Conservation (phyloP, 345 rosid genomes). For the Moricandia arvensis region DNA sequence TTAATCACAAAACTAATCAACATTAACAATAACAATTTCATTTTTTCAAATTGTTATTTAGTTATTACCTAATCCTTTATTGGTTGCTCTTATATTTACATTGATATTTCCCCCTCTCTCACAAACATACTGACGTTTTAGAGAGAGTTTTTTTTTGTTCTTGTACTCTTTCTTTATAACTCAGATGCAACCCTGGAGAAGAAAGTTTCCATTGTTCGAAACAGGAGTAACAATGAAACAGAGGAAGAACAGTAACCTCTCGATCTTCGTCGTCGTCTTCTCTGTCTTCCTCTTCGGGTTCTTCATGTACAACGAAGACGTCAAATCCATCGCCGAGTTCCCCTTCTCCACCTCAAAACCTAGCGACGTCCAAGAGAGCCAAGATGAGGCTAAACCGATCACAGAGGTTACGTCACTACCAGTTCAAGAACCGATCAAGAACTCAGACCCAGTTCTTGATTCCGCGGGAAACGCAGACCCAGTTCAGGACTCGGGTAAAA, state of each 20-base stretch:
- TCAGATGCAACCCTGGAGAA: slow-evolving; percentile 58
- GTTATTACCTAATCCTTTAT: not conserved
- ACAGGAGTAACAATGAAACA: slow-evolving; percentile 65
- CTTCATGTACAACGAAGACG: slow-evolving; percentile 74
- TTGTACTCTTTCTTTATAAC: not conserved
- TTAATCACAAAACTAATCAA: slow-evolving; percentile 36
- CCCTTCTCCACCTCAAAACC: slow-evolving; percentile 64
- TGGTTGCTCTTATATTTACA: slow-evolving; percentile 31
- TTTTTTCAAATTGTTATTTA: not conserved
- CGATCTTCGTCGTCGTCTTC: slow-evolving; percentile 59
- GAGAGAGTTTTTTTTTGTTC: not conserved
- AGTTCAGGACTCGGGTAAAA: slow-evolving; percentile 30
- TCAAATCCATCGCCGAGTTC: slow-evolving; percentile 81
- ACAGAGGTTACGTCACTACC: slow-evolving; percentile 3
- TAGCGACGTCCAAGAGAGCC: slow-evolving; percentile 41
- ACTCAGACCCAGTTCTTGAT: slow-evolving; percentile 6
- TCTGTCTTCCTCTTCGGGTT: slow-evolving; percentile 72
- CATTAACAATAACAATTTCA: not conserved
- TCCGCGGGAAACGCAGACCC: slow-evolving; percentile 40
- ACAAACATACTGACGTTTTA: slow-evolving; percentile 24
- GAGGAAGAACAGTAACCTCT: slow-evolving; percentile 63
- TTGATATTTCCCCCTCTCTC: slow-evolving; percentile 34
- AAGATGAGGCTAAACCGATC: slow-evolving; percentile 17
- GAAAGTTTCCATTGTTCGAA: slow-evolving; percentile 51
- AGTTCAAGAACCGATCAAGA: slow-evolving; percentile 45